Percentiles rank a stretch among this genome's conserved stretches.
phyloP scores from a whole-genome alignment of 1,139 yeast species.

The Hyphopichia burtonii region DNA sequence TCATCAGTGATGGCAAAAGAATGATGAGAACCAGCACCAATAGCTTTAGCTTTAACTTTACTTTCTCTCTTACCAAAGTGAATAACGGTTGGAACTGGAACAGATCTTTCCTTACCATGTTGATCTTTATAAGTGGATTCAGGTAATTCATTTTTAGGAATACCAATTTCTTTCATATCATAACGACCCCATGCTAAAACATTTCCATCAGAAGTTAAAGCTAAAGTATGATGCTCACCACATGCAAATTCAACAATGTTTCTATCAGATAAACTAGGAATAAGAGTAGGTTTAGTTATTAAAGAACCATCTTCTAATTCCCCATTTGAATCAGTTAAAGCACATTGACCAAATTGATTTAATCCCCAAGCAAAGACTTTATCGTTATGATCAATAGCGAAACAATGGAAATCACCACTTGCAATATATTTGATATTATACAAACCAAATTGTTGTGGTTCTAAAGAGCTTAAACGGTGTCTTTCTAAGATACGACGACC shows the following conservation, averaged over 20 bases:
- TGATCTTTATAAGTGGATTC: constrained; percentile 72
- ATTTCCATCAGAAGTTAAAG: constrained; percentile 68
- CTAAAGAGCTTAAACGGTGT: constrained; percentile 66
- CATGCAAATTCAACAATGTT: constrained; percentile 69
- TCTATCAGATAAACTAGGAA: constrained; percentile 56
- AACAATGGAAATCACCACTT: constrained; percentile 94
- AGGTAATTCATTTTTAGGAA: constrained; percentile 59
- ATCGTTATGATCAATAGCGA: constrained; percentile 78
- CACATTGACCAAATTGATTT: constrained; percentile 96
- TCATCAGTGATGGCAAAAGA: constrained; percentile 81
- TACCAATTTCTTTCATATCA: constrained; percentile 91
- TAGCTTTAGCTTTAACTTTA: constrained; percentile 49
- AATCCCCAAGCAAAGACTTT: constrained; percentile 88
- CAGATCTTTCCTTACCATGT: constrained; percentile 81
- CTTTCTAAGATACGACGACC: constrained; percentile 83
- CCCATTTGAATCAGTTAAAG: constrained; percentile 55
- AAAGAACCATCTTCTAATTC: constrained; percentile 77
- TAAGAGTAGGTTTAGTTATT: constrained; percentile 72
- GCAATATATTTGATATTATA: constrained; percentile 78
- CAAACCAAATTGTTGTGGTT: constrained; percentile 76
- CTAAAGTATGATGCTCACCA: constrained; percentile 92
- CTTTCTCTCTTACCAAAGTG: constrained; percentile 24
- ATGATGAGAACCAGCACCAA: constrained; percentile 91
- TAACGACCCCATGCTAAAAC: constrained; percentile 86
- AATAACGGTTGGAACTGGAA: constrained; percentile 79